Evolutionary conservation across 2,329 filamentous ascomycete species (phyloP).

Genomic region (Chrysoporthe cubensis): DNA sequence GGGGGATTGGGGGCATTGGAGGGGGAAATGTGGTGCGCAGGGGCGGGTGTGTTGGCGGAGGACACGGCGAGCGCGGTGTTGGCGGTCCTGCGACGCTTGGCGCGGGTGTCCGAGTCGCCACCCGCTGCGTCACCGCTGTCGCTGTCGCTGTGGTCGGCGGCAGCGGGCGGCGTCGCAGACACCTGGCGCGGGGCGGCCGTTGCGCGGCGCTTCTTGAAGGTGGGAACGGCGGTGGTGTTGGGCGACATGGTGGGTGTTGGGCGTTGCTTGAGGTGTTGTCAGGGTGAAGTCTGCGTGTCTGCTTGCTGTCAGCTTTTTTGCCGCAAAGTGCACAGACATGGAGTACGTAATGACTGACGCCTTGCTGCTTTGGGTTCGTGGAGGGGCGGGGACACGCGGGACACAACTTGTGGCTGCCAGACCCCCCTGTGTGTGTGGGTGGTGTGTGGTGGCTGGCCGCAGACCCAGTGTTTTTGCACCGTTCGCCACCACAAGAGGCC

Average conservation of each 20-base stretch:
- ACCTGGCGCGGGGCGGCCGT: constrained; percentile 49
- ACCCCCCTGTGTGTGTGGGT: no score
- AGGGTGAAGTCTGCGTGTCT: no score
- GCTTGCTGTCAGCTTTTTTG: no score
- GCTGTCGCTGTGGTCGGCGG: constrained; percentile 59
- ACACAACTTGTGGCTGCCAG: no score
- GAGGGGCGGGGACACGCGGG: no score
- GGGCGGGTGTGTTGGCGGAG: constrained; percentile 50
- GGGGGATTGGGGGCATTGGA: constrained; percentile 65
- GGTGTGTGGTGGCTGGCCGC: no score
- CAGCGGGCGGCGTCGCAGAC: constrained; percentile 64
- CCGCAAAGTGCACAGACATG: no score
- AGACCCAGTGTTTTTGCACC: no score
- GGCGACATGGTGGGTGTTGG: background rate
- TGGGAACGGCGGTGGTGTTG: constrained; percentile 55
- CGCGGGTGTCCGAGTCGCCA: constrained; percentile 52
- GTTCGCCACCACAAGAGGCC: no score
- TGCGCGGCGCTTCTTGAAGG: constrained; percentile 85
- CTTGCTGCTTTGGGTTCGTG: no score
- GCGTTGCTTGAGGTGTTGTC: no score
- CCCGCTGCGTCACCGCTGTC: constrained; percentile 61
- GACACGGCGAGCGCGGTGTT: constrained; percentile 68
- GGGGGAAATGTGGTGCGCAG: constrained; percentile 43
- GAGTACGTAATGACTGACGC: no score
- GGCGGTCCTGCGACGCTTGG: constrained; percentile 79